phyloP scores from a whole-genome alignment of 2,329 filamentous ascomycete species.

The Cladophialophora bantiana region DNA sequence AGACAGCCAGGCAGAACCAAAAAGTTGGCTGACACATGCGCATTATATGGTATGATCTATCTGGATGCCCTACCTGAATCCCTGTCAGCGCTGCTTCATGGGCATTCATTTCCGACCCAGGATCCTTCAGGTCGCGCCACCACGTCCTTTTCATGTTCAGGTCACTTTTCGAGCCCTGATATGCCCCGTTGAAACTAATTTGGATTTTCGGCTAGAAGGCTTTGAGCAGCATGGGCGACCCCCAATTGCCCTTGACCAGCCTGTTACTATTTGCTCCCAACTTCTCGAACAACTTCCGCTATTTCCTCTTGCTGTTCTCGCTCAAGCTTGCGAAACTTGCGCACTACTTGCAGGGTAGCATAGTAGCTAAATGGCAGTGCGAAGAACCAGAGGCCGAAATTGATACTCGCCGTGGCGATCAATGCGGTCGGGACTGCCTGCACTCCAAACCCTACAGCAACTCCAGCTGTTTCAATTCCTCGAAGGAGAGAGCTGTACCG shows the following conservation, averaged over 20 bases:
- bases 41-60: no score
- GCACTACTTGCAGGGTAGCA: constrained; percentile 52
- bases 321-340: constrained; percentile 49
- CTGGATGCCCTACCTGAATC: no score
- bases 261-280: neutral
- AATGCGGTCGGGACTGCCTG: constrained; percentile 54
- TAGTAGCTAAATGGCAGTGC: constrained; percentile 55
- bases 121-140: no score
- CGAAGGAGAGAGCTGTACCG: constrained; percentile 55
- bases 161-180: no score
- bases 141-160: no score
- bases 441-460: constrained; percentile 54
- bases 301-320: constrained; percentile 10
- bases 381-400: constrained; percentile 52
- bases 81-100: no score
- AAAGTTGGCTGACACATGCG: no score
- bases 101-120: no score
- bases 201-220: no score
- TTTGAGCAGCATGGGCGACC: neutral
- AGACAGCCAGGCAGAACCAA: no score
- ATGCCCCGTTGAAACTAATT: no score
- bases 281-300: neutral
- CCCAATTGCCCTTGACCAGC: neutral
- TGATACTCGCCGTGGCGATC: constrained; percentile 55
- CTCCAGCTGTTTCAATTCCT: constrained; percentile 53